A percentile compares a stretch with the other conserved stretches of the same genome.
phyloP scores from a whole-genome alignment of 805 yeast species.

The Suhomyces xylopsoci region DNA sequence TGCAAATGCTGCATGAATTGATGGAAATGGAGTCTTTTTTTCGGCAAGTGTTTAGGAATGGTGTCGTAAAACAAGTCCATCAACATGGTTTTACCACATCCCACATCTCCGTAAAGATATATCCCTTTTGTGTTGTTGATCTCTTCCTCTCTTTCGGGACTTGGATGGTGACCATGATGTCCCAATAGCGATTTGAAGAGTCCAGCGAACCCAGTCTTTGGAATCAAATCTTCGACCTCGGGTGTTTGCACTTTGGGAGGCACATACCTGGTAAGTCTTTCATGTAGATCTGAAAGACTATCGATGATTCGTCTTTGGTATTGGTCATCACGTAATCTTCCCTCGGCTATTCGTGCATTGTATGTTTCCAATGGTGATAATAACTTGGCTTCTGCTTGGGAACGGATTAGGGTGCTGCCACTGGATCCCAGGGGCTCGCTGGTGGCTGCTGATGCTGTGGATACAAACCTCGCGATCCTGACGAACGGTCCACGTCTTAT shows the following conservation, averaged over 20 bases:
- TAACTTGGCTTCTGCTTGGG: neutral
- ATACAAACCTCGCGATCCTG: neutral
- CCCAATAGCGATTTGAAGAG: constrained; percentile 24
- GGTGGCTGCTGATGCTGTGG: neutral
- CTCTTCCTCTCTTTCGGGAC: constrained; percentile 15
- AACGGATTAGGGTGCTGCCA: neutral
- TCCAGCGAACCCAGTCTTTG: constrained; percentile 44
- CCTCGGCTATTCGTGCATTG: constrained; percentile 45
- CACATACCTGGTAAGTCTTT: constrained; percentile 47
- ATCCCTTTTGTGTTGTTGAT: constrained; percentile 64
- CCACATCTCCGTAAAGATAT: constrained; percentile 94
- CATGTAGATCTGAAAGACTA: constrained; percentile 58
- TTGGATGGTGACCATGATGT: neutral
- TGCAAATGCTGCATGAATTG: constrained; percentile 95
- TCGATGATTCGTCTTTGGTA: constrained; percentile 75
- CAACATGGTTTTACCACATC: constrained; percentile 97
- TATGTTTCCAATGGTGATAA: constrained; percentile 49
- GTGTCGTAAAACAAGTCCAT: constrained; percentile 93
- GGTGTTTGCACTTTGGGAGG: constrained; percentile 65
- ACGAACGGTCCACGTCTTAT: neutral
- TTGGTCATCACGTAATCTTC: constrained; percentile 64
- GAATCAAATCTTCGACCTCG: constrained; percentile 46
- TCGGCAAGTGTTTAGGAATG: constrained; percentile 72
- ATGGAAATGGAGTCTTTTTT: constrained; percentile 87
- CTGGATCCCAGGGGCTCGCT: neutral